Base-by-base conservation (phyloP, 495 filamentous ascomycete genomes). In the Hypoxylon subgilvum region DNA sequence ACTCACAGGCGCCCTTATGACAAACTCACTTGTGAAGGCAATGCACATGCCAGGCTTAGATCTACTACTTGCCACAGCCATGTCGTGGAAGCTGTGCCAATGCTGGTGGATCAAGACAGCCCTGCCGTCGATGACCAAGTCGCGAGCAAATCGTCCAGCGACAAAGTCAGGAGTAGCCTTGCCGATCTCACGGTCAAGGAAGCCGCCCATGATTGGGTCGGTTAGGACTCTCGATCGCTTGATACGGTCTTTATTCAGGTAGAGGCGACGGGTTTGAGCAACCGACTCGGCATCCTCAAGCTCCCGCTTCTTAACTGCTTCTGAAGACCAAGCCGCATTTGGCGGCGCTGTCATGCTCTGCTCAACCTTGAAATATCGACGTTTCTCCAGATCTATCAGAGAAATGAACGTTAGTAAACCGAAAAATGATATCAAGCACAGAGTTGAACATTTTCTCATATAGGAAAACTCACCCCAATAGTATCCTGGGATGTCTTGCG, bases 331-430 rank as follows among this genome's bases (percentile, higher is more conserved):
- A 4, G 66, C 57, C 1, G 74, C 73, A 12, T 31, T 8, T 0
- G 7, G 9, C 0, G 76, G 72, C 5, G 74, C 71, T 0, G 71
- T 74, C n/a, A 35, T 48, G 49, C 67, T 52, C 39, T 58, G 51
- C 61, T 79, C 72, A 34, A 82, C 68, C 46, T 73, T 76, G 66
- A 81, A 83, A 63, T 82, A 82, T 13, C 75, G 77, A 17, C 63
- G 50, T 56, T 74, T 80, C 12, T 61, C 67, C 3, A 56, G 13
- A 45, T 83, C 80, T 79, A 39, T 7, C 0, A 50, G 19, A 23
- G 41, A 45, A 17, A 30, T 13, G 1, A 45, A 23, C 8, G 14
- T 51, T 31, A 49, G 39, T 22, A 23, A 6, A 14, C n/a, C 1
- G 7, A 16, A 27, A 35, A 13, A 25, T 13, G 3, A 10, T 25